Base-by-base conservation (phyloP, 140 eudicot genomes). In the Erigeron philadelphicus region DNA sequence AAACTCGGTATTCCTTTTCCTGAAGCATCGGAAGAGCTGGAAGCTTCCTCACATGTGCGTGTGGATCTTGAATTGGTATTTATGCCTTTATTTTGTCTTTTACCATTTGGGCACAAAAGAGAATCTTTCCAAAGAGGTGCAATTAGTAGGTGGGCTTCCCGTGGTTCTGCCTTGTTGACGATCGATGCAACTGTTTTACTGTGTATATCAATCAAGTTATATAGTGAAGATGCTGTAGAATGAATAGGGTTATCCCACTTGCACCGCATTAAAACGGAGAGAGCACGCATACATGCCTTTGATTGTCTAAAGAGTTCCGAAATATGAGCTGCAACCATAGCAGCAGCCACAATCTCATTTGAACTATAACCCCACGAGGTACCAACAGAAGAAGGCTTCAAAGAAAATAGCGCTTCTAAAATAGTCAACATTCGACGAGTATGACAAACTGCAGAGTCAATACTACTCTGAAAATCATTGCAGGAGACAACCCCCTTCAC, bases 251-350 rank as follows among this genome's bases (percentile, higher is more conserved):
- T 78, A 57, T 93, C 96, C 98, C 98, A 93, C 74, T 89, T 93
- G 84, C 96, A 93, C 56, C 93, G 58, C 82, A 84, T 84, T 72
- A 93, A 66, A 48, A 81, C 93, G 7, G 88, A 80, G 60, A 93
- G 90, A 59, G 96, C 85, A 46, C 85, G 87, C 94, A 89, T 89
- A 78, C 98, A 93, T 21, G 96, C 96, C 75, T 93, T 93, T 21
- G 98, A 93, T 61, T 80, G 84, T 78, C 96, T 78, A 67, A 93
- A 93, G 23, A 93, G 82, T 62, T 89, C 98, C 16, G 98, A 93
- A 48, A 93, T 81, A 65, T 93, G 98, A 61, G 98, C 98, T 0
- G 98, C 98, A 59, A 93, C 98, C 98, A 93, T 93, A 58, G 98
- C 98, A 38, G 98, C 98, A 57, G 98, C 98, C 76, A 93, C 96